Percentiles rank a stretch among this genome's conserved stretches.
Evolutionary conservation across 345 rosid genomes (phyloP).

Genomic region (Geranium rotundifolium): DNA sequence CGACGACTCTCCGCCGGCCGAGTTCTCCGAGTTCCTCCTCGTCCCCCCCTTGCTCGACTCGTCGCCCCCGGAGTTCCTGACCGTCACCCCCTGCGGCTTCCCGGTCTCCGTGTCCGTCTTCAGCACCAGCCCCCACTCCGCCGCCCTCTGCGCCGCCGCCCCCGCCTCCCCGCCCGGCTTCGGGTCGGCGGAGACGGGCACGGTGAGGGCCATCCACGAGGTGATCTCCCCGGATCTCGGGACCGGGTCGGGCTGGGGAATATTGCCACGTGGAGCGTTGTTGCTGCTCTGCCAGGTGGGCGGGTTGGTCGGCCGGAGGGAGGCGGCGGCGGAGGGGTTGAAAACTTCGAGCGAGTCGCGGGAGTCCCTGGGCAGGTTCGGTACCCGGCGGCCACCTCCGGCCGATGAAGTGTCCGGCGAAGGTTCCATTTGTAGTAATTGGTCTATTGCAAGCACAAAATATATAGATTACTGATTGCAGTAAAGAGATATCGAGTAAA

Average conservation of each 20-base stretch:
- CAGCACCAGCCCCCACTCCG: conserved; percentile 93
- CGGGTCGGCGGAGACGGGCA: conserved; percentile 1
- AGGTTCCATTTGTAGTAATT: conserved; percentile 27
- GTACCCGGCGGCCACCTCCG: conserved; percentile 11
- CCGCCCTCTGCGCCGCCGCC: conserved; percentile 54
- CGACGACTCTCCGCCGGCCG: conserved; percentile 30
- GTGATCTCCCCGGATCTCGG: conserved; percentile 35
- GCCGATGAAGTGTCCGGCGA: conserved; percentile 28
- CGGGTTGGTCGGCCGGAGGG: conserved; percentile 16
- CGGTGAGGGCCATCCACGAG: conserved; percentile 88
- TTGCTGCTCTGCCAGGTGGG: conserved; percentile 41
- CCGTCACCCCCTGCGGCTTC: conserved; percentile 65
- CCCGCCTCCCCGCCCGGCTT: conserved; percentile 73
- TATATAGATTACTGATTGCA: too few species aligned
- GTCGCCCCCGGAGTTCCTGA: conserved; percentile 72
- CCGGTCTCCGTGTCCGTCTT: too few species aligned
- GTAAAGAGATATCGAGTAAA: too few species aligned
- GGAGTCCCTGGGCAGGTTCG: conserved; percentile 44
- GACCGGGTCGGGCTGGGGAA: conserved; percentile 15
- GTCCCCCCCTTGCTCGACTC: conserved; percentile 29
- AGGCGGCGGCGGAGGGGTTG: conserved; percentile 49
- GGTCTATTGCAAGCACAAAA: too few species aligned
- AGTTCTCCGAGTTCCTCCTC: conserved; percentile 53
- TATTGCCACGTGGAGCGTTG: conserved; percentile 27
- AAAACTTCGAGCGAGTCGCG: conserved; percentile 90